Conservation (phyloP, 2,329 filamentous ascomycete species). For the Aureobasidium sp. region DNA sequence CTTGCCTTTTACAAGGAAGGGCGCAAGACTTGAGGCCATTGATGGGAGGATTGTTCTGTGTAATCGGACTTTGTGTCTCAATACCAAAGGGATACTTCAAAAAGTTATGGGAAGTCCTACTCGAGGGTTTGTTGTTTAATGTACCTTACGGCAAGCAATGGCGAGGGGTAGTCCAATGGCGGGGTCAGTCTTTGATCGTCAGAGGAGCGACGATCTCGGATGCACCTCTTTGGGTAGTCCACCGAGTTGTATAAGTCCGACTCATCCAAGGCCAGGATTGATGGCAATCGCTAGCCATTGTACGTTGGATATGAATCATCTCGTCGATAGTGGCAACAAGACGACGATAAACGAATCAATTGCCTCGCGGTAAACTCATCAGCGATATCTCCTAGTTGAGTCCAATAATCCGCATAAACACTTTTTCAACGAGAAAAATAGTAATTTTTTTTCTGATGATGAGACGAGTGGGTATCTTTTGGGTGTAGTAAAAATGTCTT, state of each 20-base stretch:
- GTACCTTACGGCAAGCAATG: background rate
- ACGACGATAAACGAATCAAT: background rate
- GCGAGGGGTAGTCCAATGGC: background rate
- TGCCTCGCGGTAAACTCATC: no score
- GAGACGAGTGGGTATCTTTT: conserved; percentile 2
- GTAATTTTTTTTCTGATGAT: background rate
- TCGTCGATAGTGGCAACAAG: no score
- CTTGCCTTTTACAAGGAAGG: conserved; percentile 38
- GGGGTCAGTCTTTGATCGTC: background rate
- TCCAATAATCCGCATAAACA: background rate
- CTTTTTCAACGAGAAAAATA: background rate
- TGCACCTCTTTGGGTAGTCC: background rate
- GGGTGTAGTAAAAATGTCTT: background rate
- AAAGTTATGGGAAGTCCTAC: background rate
- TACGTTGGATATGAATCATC: no score
- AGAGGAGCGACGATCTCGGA: background rate
- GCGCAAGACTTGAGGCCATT: conserved; percentile 11
- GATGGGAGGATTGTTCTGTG: background rate
- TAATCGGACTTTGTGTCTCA: background rate
- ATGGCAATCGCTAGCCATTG: background rate
- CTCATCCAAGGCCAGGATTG: background rate
- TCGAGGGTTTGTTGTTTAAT: background rate
- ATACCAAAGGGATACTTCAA: background rate
- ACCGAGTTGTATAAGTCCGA: background rate
- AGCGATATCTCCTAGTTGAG: background rate